Conservation (phyloP, 306 rosid species). For the Aeschynomene evenia region DNA sequence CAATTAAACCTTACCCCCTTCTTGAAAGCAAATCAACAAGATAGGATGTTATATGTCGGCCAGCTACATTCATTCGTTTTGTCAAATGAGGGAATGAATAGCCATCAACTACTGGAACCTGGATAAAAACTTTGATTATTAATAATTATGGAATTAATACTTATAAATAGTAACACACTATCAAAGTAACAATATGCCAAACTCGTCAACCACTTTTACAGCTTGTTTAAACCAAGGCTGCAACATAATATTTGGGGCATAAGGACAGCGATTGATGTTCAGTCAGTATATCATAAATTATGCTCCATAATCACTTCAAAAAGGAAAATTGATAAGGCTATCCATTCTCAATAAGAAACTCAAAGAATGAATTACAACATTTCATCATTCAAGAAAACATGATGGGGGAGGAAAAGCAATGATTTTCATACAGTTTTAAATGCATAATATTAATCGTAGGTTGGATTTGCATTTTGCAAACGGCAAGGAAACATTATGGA, state of each 20-base stretch:
- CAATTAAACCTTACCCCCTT: slow-evolving; percentile 73
- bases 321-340: slow-evolving; percentile 6
- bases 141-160: slow-evolving; percentile 20
- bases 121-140: slow-evolving; percentile 28
- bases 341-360: slow-evolving; percentile 13
- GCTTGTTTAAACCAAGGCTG: slow-evolving; percentile 16
- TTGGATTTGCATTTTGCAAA: slow-evolving; percentile 21
- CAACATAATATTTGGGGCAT: slow-evolving; percentile 13
- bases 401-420: neutral
- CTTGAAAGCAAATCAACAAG: slow-evolving; percentile 97
- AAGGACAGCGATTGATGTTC: neutral
- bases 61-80: slow-evolving; percentile 98
- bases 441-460: slow-evolving; percentile 5
- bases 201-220: slow-evolving; percentile 9
- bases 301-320: neutral
- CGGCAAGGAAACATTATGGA: neutral
- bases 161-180: neutral
- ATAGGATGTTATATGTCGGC: slow-evolving; percentile 95
- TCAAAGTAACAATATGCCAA: neutral
- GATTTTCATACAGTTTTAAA: slow-evolving; percentile 13
- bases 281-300: neutral
- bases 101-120: slow-evolving; percentile 99
- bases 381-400: neutral
- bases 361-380: slow-evolving; percentile 16
- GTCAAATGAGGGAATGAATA: slow-evolving; percentile 98